Conservation (phyloP, 805 yeast genomes). For the Lipomyces oligophaga region DNA sequence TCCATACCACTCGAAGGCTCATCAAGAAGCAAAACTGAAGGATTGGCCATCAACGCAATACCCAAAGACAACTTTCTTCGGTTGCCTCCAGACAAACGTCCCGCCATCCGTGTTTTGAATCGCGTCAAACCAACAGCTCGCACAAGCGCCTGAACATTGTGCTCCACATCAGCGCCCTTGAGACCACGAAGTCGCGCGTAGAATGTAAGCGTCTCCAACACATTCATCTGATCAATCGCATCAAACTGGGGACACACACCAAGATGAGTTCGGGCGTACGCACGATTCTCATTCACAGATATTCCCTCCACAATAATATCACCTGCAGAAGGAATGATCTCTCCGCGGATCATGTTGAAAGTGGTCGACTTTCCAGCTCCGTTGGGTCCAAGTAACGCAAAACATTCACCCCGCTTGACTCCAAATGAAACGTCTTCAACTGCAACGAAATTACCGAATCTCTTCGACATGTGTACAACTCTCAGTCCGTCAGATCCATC, state of each 20-base stretch:
- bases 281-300: slow-evolving; percentile 31
- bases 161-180: slow-evolving; percentile 24
- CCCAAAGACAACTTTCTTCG: slow-evolving; percentile 39
- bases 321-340: slow-evolving; percentile 34
- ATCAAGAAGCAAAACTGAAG: slow-evolving; percentile 38
- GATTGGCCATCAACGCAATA: slow-evolving; percentile 39
- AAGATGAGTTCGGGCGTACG: slow-evolving; percentile 36
- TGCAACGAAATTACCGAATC: slow-evolving; percentile 32
- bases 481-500: slow-evolving; percentile 33
- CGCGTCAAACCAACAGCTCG: slow-evolving; percentile 38
- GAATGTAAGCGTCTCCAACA: slow-evolving; percentile 35
- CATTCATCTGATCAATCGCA: slow-evolving; percentile 40
- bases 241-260: slow-evolving; percentile 42
- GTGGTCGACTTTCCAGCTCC: slow-evolving; percentile 41
- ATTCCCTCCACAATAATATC: slow-evolving; percentile 35
- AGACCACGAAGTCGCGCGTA: slow-evolving; percentile 38
- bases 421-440: slow-evolving; percentile 39
- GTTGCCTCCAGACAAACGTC: slow-evolving; percentile 39
- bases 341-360: slow-evolving; percentile 41
- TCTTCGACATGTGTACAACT: slow-evolving; percentile 34
- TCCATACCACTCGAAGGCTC: slow-evolving; percentile 43
- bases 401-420: slow-evolving; percentile 36
- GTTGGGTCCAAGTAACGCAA: slow-evolving; percentile 40
- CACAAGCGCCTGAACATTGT: slow-evolving; percentile 35
- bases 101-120: slow-evolving; percentile 35